These are phyloP conservation scores for Lasiosphaeria ovina DNA, from an alignment of 495 filamentous ascomycete species.

Conservation along the genomic window DNA sequence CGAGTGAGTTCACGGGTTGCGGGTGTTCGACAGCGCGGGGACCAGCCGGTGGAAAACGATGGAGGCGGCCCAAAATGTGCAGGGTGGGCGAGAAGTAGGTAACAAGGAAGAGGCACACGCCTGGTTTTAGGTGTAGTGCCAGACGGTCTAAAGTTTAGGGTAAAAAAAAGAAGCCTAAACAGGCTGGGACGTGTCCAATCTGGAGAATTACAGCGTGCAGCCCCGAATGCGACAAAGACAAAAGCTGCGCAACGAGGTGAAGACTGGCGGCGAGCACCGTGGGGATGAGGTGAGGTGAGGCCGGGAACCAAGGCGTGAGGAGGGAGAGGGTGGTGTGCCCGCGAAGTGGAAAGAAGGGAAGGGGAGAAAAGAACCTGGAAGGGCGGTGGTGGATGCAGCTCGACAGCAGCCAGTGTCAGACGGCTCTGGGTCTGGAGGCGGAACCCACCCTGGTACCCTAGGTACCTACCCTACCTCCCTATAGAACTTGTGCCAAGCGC, in stretches of 20 bases:
- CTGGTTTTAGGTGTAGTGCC: too few relatives aligned
- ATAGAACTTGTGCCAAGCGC: not conserved
- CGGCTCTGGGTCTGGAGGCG: conserved; percentile 21
- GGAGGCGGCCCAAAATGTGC: too few relatives aligned
- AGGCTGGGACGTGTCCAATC: conserved; percentile 2
- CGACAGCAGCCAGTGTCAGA: conserved; percentile 21
- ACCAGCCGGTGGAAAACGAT: too few relatives aligned
- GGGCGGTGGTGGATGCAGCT: conserved; percentile 18
- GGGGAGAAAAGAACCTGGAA: conserved; percentile 29
- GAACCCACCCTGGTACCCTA: conserved; percentile 13
- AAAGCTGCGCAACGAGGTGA: not conserved
- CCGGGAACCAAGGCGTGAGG: conserved; percentile 11
- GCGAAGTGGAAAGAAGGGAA: conserved; percentile 22
- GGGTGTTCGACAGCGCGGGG: too few relatives aligned
- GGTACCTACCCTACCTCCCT: not conserved
- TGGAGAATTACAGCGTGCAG: conserved; percentile 1
- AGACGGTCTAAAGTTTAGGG: not conserved
- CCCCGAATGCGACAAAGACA: conserved; percentile 15
- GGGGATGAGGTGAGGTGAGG: conserved; percentile 10
- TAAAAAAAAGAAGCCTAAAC: conserved; percentile 2
- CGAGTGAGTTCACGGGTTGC: too few relatives aligned
- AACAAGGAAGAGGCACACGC: too few relatives aligned
- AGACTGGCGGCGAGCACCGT: conserved; percentile 5
- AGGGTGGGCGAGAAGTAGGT: too few relatives aligned
- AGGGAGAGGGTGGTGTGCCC: conserved; percentile 23